Evolutionary conservation across 768 basidiomycete species (phyloP), one percentile per base, ranked within the genome.

Genomic region (Phanerodontia chrysosporium): DNA sequence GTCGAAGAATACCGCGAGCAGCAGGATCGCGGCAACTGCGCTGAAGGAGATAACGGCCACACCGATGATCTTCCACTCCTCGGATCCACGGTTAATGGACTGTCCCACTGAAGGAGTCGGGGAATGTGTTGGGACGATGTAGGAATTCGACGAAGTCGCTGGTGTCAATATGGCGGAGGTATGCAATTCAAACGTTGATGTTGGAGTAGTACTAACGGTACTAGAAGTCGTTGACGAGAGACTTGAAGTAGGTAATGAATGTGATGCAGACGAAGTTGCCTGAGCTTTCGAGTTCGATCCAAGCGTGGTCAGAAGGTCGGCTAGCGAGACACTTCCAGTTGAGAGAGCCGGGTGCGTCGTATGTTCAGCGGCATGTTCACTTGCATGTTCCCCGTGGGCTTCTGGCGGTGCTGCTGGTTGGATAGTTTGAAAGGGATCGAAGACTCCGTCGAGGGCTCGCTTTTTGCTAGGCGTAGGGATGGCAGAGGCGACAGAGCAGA

Each of bases 31-130:
- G 27, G 78, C 84, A 53, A 90, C 73, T 36, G 82, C 75, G 49
- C 78, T 83, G 64, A 90, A 76, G n/a, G 79, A 76, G 60, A 88
- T 81, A 57, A 88, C 78, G 13, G 80, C 78, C 58, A 90, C 81
- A 21, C 89, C 88, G 54, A 90, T 78, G 46, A 86, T 78, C 70
- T 87, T 86, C 87, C 87, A 89, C 66, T 81, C 73, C 28, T 76
- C 78, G 22, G 78, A 73, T 65, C 79, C 81, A 21, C 49, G 49
- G 24, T 51, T 32, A n/a, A 46, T 32, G 14, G 57, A 32, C 46
- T 54, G 45, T 39, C 58, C 53, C 14, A 29, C 14, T 13, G 57
- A 22, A 1, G 49, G 36, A 6, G 32, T 39, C 16, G 49, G 21
- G 27, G 57, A 29, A 28, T 55, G 32, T 30, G 55, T 48, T 35